Percentiles rank a stretch among this genome's conserved stretches.
Evolutionary conservation across 768 basidiomycete genomes (phyloP).

Genomic region (Mycena vulgaris): DNA sequence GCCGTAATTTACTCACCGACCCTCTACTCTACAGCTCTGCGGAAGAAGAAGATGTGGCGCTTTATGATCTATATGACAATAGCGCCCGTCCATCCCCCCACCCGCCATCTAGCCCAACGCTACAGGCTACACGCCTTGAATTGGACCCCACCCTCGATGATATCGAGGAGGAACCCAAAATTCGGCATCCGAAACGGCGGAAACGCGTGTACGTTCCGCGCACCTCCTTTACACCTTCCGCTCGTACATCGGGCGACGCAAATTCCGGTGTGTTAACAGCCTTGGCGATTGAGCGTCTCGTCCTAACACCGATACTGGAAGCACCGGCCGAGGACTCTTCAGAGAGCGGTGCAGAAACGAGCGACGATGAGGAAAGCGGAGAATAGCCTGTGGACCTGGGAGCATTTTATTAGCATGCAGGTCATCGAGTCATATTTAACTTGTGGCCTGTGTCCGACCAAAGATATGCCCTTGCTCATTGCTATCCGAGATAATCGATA

Average conservation of each 20-base stretch:
- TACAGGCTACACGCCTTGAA: constrained; percentile 17
- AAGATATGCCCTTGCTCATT: neutral
- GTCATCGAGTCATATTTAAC: constrained; percentile 24
- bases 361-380: constrained; percentile 30
- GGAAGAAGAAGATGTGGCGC: constrained; percentile 47
- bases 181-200: constrained; percentile 4
- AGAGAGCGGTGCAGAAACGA: constrained; percentile 32
- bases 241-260: neutral
- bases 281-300: no score
- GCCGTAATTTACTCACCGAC: constrained; percentile 7
- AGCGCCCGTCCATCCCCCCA: constrained; percentile 40
- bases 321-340: constrained; percentile 23
- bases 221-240: neutral
- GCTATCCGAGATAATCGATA: constrained; percentile 31
- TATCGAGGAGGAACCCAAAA: constrained; percentile 16
- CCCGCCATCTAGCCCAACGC: constrained; percentile 33
- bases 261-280: neutral
- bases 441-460: constrained; percentile 15
- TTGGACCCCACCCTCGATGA: constrained; percentile 22
- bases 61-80: constrained; percentile 49
- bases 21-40: constrained; percentile 28
- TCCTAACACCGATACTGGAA: neutral
- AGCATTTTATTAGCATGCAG: neutral
- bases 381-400: constrained; percentile 19
- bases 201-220: constrained; percentile 9